phyloP scores from a whole-genome alignment of 495 filamentous ascomycete genomes.

The Xylaria sp. region DNA sequence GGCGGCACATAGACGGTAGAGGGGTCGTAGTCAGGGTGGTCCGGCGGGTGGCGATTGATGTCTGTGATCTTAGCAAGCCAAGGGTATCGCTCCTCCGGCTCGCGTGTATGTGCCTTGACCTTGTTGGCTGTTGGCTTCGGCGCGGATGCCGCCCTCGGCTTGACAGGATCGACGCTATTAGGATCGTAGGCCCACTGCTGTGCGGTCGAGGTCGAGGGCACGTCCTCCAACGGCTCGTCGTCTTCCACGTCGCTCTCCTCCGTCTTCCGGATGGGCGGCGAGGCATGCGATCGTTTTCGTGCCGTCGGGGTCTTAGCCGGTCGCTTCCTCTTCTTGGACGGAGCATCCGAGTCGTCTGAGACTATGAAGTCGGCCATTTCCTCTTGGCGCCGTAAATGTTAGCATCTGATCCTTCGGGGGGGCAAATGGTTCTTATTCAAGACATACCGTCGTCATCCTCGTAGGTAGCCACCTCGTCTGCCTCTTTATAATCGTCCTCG shows the following conservation, averaged over 20 bases:
- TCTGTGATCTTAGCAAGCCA: conserved; percentile 90
- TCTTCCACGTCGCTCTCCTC: conserved; percentile 34
- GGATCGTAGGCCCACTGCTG: conserved; percentile 88
- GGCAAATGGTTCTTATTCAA: background rate
- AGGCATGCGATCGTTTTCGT: conserved; percentile 63
- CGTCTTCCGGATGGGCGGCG: conserved; percentile 48
- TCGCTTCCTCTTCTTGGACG: conserved; percentile 72
- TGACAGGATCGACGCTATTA: conserved; percentile 66
- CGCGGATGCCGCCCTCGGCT: conserved; percentile 54
- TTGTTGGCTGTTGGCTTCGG: conserved; percentile 65
- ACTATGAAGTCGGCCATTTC: conserved; percentile 85
- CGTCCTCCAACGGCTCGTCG: conserved; percentile 64
- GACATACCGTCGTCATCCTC: conserved; percentile 65
- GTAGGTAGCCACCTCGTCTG: conserved; percentile 44
- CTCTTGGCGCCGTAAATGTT: conserved; percentile 52
- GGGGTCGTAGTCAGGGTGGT: conserved; percentile 93
- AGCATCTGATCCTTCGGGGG: conserved; percentile 3
- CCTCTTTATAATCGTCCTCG: conserved; percentile 78
- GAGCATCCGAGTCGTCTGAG: conserved; percentile 81
- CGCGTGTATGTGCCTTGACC: conserved; percentile 75
- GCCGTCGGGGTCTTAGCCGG: conserved; percentile 57
- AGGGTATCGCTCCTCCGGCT: conserved; percentile 81
- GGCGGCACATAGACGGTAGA: conserved; percentile 88
- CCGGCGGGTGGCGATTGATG: conserved; percentile 77
- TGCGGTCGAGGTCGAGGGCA: conserved; percentile 70